Evolutionary conservation across 2,329 filamentous ascomycete genomes (phyloP), one percentile per base, ranked within the genome.

Genomic region (Ceratocystis alfenasii): DNA sequence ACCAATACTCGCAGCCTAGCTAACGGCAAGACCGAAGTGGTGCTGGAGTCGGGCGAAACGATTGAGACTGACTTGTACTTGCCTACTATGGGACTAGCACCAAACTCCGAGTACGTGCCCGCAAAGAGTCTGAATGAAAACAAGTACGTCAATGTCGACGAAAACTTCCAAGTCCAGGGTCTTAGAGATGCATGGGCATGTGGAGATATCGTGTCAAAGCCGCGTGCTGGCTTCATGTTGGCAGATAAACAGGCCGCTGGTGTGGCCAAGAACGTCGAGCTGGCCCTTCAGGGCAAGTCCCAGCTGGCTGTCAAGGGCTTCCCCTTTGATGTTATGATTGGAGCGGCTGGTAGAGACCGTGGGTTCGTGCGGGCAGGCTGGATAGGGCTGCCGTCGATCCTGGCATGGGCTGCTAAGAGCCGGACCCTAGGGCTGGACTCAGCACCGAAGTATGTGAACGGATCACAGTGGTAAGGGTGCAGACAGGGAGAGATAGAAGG

Each of bases 221-320:
- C 81, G 25, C 75, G 77, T 28, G 78, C 82, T 5, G 82, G 82
- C 1, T 85, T 85, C 70, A 80, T 86, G 74, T 78, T 82, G 66
- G 83, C 83, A 0, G 84, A 82, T 66, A 81, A 81, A 69, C 81
- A 83, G 72, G 80, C 81, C 2, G 76, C 76, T 22, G 78, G 78
- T 36, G 80, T 83, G 2, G 78, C 75, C 60, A 81, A 79, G 74
- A 84, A 84, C 70, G 74, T 84, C 63, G 78, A 78, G n/a, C 75
- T 78, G 15, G 75, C 72, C 3, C 72, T 83, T 25, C 74, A 74
- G 65, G 78, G 75, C 68, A 79, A 79, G 73, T 66, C 71, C 15
- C 79, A 80, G 20, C 68, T 73, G 2, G 69, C 73, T 5, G 78
- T 80, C 67, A 81, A 79, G 72, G 75, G 75, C 5, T 72, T 81